These are phyloP conservation scores for Trebouxia sp. DNA, from an alignment of 139 green algal species.

Conservation along the genomic window DNA sequence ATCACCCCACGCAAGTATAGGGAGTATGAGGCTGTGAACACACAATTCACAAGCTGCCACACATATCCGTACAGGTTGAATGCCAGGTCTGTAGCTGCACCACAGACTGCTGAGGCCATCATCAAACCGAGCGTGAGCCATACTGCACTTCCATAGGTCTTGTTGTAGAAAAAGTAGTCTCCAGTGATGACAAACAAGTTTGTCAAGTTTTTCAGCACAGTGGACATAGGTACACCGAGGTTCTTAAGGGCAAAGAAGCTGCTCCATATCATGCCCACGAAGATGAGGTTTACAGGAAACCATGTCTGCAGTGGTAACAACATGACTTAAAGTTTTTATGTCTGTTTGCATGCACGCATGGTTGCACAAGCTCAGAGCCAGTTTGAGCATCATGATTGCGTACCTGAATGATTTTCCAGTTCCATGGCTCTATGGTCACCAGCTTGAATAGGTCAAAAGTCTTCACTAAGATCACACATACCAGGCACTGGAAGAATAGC, in stretches of 20 bases:
- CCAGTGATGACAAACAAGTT: conserved; percentile 86
- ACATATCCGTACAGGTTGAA: conserved; percentile 82
- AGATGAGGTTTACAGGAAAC: conserved; percentile 93
- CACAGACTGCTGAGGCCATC: conserved; percentile 73
- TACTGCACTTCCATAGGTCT: conserved; percentile 50
- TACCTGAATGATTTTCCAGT: conserved; percentile 48
- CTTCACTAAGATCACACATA: conserved; percentile 72
- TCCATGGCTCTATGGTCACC: conserved; percentile 72
- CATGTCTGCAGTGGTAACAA: conserved; percentile 53
- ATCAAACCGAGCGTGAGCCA: conserved; percentile 83
- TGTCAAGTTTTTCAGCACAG: conserved; percentile 93
- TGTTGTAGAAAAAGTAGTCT: conserved; percentile 79
- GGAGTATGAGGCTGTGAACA: conserved; percentile 82
- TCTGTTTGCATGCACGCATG: conserved; percentile 43
- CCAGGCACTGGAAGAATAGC: conserved; percentile 82
- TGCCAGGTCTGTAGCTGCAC: conserved; percentile 79
- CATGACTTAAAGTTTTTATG: not conserved
- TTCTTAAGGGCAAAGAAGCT: conserved; percentile 80
- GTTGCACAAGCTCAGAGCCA: not conserved
- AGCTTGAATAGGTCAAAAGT: conserved; percentile 52
- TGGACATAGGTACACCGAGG: conserved; percentile 64
- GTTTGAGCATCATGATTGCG: not conserved
- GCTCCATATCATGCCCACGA: conserved; percentile 88
- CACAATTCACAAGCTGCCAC: conserved; percentile 90
- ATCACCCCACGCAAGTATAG: conserved; percentile 84